Conservation (phyloP, 2,329 filamentous ascomycete species). For the Coleophoma cylindrospora region DNA sequence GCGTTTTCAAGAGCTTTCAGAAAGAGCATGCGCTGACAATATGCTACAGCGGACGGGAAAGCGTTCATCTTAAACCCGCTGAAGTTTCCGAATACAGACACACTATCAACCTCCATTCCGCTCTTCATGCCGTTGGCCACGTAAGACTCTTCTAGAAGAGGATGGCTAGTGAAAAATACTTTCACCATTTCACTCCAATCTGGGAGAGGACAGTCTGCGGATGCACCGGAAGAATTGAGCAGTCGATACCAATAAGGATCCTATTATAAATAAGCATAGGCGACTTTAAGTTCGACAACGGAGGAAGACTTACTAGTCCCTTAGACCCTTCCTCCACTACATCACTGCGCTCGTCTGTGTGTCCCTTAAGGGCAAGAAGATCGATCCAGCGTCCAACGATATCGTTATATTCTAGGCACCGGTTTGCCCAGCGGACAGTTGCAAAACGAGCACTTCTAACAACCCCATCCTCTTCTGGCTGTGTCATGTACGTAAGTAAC, state of each 20-base stretch:
- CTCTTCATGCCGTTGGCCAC: slow-evolving; percentile 24
- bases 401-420: slow-evolving; percentile 76
- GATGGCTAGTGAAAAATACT: slow-evolving; percentile 40
- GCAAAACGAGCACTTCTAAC: slow-evolving; percentile 76
- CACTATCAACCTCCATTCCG: slow-evolving; percentile 35
- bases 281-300: slow-evolving; percentile 12
- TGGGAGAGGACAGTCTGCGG: slow-evolving; percentile 35
- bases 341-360: slow-evolving; percentile 67
- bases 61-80: slow-evolving; percentile 42
- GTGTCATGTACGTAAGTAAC: slow-evolving; percentile 63
- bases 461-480: slow-evolving; percentile 41
- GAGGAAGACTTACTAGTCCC: slow-evolving; percentile 68
- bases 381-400: slow-evolving; percentile 82
- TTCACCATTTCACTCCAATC: slow-evolving; percentile 46
- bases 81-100: slow-evolving; percentile 31
- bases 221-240: slow-evolving; percentile 46
- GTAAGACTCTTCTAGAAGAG: slow-evolving; percentile 23
- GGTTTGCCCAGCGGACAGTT: slow-evolving; percentile 83
- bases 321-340: slow-evolving; percentile 85
- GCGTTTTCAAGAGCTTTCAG: slow-evolving; percentile 40
- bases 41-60: slow-evolving; percentile 65
- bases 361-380: slow-evolving; percentile 70
- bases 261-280: slow-evolving; percentile 16
- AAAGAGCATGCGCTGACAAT: slow-evolving; percentile 58
- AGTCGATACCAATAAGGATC: slow-evolving; percentile 64